Evolutionary conservation across 352 stramenopile species (phyloP), one percentile per base, ranked within the genome.

Genomic region (Phytophthora melonis): DNA sequence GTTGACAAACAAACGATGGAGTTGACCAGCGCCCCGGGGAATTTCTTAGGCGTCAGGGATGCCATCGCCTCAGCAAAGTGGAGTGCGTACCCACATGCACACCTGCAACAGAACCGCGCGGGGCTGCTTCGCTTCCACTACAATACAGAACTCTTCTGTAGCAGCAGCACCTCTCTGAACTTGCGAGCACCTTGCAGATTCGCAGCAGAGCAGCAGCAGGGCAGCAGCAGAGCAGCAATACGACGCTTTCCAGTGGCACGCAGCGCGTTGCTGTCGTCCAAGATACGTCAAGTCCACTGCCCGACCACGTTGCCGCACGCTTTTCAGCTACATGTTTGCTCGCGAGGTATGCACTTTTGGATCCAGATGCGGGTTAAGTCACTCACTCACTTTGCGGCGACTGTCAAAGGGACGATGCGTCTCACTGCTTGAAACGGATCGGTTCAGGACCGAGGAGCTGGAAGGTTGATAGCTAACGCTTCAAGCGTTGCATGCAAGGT

Each of bases 21-120:
- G 41, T 32, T 41, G 53, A 63, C 25, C 36, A 39, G n/a, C 21
- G 14, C 36, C 10, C 9, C 27, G 45, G n/a, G 49, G 21, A 72
- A 72, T 76, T 76, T 76, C 63, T 72, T 76, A 76, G 63, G 69
- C 64, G 63, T 72, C 64, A 52, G 69, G 63, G 32, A 14, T 23
- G 34, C 18, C 18, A 75, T 70, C 55, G 56, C 25, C 30, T 39
- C 16, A 13, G 57, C 68, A 66, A 67, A 66, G 61, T 75, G 68
- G 49, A 62, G 68, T 75, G 25, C 45, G 69, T 62, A 64, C 56
- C 69, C 62, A 65, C 16, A 49, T 52, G 65, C 62, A 60, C 18
- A 19, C 41, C 18, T 49, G 41, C 41, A 49, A 19, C 41, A 19
- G 39, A 56, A 49, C 50, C 27, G 39, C 23, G 18, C 64, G 18